Evolutionary conservation across 306 rosid species (phyloP).

Genomic region (Cercis canadensis): DNA sequence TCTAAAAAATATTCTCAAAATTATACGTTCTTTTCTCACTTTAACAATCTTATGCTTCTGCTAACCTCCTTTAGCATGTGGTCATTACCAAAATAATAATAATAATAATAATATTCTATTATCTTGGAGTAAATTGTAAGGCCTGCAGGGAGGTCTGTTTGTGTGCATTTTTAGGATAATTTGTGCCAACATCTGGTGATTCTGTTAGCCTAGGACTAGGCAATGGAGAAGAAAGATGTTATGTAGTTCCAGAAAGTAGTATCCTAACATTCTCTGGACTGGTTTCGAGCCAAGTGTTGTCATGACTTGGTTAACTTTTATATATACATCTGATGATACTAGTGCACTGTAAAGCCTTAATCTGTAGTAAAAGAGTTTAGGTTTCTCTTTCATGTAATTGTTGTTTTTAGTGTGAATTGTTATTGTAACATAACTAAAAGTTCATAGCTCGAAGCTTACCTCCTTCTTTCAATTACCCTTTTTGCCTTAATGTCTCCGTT

Average conservation of each 20-base stretch:
- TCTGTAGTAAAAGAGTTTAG: background rate
- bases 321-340: too few species aligned
- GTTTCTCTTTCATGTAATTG: constrained; percentile 11
- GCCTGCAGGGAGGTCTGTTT: background rate
- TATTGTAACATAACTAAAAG: constrained; percentile 4
- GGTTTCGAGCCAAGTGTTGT: background rate
- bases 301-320: too few species aligned
- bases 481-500: too few species aligned
- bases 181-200: background rate
- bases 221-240: background rate
- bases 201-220: background rate
- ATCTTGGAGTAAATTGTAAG: background rate
- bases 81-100: background rate
- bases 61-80: background rate
- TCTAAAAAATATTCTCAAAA: background rate
- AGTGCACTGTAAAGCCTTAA: too few species aligned
- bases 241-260: background rate
- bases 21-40: background rate
- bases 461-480: too few species aligned
- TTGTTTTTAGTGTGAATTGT: background rate
- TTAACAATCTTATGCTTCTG: constrained; percentile 4
- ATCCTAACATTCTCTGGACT: constrained; percentile 7
- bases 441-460: too few species aligned
- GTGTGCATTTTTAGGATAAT: constrained; percentile 6
- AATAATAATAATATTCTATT: background rate